Base-by-base conservation (phyloP, 2,329 filamentous ascomycete species). In the Coniella lustricola region DNA sequence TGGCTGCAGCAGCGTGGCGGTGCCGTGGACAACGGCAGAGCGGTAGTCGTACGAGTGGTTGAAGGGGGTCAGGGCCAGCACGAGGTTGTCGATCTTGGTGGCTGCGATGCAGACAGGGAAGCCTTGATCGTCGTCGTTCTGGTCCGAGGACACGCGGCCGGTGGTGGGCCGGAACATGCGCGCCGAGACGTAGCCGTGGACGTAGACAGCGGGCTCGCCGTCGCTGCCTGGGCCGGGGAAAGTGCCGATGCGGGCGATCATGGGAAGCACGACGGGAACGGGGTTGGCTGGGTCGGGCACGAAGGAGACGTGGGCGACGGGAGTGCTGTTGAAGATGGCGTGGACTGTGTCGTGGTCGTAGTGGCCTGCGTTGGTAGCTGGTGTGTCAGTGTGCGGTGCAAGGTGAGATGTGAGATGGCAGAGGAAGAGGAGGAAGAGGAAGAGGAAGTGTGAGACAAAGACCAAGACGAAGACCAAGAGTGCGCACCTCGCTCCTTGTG, bases 41-140 rank as follows among this genome's bases (percentile, higher is more conserved):
- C 87, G 86, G 69, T 93, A 95, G 71, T 94, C 91, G 72, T 88
- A 90, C 68, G 79, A 87, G 71, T 94, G 87, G 51, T 78, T 79
- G 69, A 87, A 86, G 12, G 88, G 85, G 0, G 88, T 89, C 13
- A 94, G 75, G 17, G 85, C 78, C 29, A 95, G 78, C 8, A 95
- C 82, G 45, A 93, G 71, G 34, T 88, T 89, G 67, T 95, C 87
- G 34, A 94, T 68, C 61, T 85, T 81, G 39, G 81, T 86, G 1
- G 85, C 85, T 18, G 84, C 76, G 31, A 93, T 72, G 59, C 80
- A 85, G 36, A 94, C 68, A 1, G 88, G 85, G 17, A 94, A 65
- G 9, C 84, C 83, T 4, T 16, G 33, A 38, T 51, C 44, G 40
- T 40, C 22, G 35, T 46, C 43, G n/a, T 14, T 32, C 39, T 21